Evolutionary conservation across 169 alveolate species (phyloP), one percentile per base, ranked within the genome.

Genomic region (Babesia caballi): DNA sequence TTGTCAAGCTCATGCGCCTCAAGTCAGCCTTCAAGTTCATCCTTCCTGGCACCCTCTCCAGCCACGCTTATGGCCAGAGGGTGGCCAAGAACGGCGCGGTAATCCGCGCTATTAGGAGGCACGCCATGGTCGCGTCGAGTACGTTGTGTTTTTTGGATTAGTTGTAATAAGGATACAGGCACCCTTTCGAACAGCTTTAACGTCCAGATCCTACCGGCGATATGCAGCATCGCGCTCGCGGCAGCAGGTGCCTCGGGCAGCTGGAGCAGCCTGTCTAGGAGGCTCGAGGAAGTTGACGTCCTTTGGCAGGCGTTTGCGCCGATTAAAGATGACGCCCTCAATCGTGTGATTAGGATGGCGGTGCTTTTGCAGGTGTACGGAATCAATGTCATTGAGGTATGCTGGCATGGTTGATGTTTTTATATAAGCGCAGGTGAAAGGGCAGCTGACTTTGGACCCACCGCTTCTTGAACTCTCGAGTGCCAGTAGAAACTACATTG

Each of bases 241-340:
- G 2, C 25, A 14, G 3, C 47, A 28, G 82, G 65, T 8, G 42
- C 3, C 12, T 47, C 61, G 12, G 40, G 23, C 19, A 2, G 49
- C 3, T 44, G 35, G 35, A 3, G 11, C 9, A 63, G 32, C 60
- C 38, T 63, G 12, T 28, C 60, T 19, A 44, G 60, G 33, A 36
- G 32, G 21, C 2, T 63, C 17, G 46, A 47, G 46, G 73, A 63
- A n/a, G 30, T 78, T 17, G 87, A 78, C 33, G 63, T 52, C 30
- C 25, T 68, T 15, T 78, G 81, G 81, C 83, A 78, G 40, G 74
- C 81, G n/a, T 58, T 78, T 54, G 68, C 54, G 19, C 87, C 87
- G 0, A 25, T 44, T 7, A 74, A 74, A 19, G 66, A 71, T 19
- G 35, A 28, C 14, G 44, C 83, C 12, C 28, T 78, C 30, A 41